A percentile compares a stretch with the other conserved stretches of the same genome.
Evolutionary conservation across 1,284 basidiomycete genomes (phyloP).

Genomic region (Boletus smithii): DNA sequence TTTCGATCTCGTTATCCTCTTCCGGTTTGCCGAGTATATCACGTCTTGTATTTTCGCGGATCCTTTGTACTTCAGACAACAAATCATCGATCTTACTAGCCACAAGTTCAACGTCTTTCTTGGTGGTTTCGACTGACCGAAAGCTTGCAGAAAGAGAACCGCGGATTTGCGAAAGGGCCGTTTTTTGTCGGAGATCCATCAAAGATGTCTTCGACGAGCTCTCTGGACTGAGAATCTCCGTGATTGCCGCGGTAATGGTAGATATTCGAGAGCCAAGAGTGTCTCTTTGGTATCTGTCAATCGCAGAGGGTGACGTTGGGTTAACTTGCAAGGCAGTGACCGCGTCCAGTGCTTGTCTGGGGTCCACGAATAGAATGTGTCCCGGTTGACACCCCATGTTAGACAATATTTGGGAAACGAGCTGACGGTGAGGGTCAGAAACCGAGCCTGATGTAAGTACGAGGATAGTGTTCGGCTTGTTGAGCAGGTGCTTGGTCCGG

Average conservation of each 20-base stretch:
- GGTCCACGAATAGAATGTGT: slow-evolving; percentile 52
- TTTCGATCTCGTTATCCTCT: slow-evolving; percentile 42
- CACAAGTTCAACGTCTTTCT: slow-evolving; percentile 33
- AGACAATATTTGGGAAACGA: slow-evolving; percentile 19
- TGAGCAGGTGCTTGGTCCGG: slow-evolving; percentile 35
- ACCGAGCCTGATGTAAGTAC: slow-evolving; percentile 40
- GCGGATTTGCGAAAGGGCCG: slow-evolving; percentile 35
- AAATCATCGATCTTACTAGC: slow-evolving; percentile 32
- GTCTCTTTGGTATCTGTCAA: slow-evolving; percentile 65
- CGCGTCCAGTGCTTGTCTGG: slow-evolving; percentile 52
- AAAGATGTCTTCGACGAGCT: slow-evolving; percentile 5
- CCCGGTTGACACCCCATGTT: slow-evolving; percentile 21
- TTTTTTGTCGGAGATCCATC: slow-evolving; percentile 27
- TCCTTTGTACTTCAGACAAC: slow-evolving; percentile 33
- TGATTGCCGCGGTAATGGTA: slow-evolving; percentile 41
- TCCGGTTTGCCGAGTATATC: slow-evolving; percentile 39
- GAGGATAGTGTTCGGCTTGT: slow-evolving; percentile 52
- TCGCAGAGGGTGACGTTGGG: slow-evolving; percentile 43
- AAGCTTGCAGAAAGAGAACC: slow-evolving; percentile 37
- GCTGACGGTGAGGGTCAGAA: slow-evolving; percentile 16
- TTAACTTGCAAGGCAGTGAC: slow-evolving; percentile 45
- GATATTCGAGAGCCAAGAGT: slow-evolving; percentile 57
- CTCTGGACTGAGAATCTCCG: slow-evolving; percentile 30
- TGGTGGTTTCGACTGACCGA: slow-evolving; percentile 26
- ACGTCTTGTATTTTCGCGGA: slow-evolving; percentile 30